phyloP scores from a whole-genome alignment of 2,329 filamentous ascomycete genomes.

The Chrysosporium queenslandicum region DNA sequence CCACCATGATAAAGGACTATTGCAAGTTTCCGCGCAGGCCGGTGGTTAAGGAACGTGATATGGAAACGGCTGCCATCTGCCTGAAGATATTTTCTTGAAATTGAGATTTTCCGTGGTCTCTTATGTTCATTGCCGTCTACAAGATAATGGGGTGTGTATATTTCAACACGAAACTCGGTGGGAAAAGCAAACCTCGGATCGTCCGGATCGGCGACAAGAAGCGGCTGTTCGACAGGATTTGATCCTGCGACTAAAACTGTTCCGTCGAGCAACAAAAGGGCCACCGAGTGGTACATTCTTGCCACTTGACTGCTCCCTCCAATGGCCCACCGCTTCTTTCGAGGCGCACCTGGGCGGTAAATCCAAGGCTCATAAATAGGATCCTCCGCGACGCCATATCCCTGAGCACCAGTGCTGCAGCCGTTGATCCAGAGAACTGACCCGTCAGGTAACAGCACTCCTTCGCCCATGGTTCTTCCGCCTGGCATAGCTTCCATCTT shows the following conservation, averaged over 20 bases:
- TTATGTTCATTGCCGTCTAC: constrained; percentile 40
- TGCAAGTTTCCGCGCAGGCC: constrained; percentile 34
- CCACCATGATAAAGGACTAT: constrained; percentile 49
- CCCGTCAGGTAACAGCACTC: constrained; percentile 50
- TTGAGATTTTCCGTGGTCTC: constrained; percentile 41
- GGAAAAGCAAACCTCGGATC: constrained; percentile 39
- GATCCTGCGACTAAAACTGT: constrained; percentile 51
- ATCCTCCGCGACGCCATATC: constrained; percentile 47
- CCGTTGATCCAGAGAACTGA: constrained; percentile 52
- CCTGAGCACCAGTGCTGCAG: constrained; percentile 48
- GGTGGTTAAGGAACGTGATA: constrained; percentile 35
- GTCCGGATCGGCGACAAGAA: constrained; percentile 37
- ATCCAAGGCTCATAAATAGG: constrained; percentile 49
- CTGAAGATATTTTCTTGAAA: constrained; percentile 38
- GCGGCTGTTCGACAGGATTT: constrained; percentile 51
- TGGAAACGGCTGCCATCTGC: constrained; percentile 39
- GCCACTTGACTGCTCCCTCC: constrained; percentile 37
- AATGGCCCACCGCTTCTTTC: constrained; percentile 42
- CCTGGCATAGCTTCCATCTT: constrained; percentile 51
- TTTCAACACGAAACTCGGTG: constrained; percentile 54
- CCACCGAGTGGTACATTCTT: constrained; percentile 52
- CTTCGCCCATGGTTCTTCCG: constrained; percentile 52
- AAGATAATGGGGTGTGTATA: constrained; percentile 53
- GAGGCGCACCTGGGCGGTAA: constrained; percentile 46
- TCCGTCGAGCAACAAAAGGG: constrained; percentile 50